Percentiles rank a stretch among this genome's conserved stretches.
Conservation (phyloP, 306 rosid genomes). For the Corylus avellana region DNA sequence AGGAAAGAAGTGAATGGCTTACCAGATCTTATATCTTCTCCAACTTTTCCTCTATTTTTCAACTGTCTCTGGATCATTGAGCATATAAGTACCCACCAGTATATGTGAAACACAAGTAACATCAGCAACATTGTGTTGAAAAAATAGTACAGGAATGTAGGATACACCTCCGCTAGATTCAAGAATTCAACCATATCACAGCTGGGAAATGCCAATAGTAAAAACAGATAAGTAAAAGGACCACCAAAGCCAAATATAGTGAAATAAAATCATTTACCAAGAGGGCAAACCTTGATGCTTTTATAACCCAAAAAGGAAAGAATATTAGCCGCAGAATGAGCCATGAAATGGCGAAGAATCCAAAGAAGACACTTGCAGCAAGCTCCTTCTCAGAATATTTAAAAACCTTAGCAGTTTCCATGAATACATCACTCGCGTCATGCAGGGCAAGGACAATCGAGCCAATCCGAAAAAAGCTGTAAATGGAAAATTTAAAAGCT, state of each 20-base stretch:
- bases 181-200: constrained; percentile 46
- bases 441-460: constrained; percentile 83
- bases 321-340: constrained; percentile 72
- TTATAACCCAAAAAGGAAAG: constrained; percentile 90
- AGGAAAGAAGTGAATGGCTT: constrained; percentile 27
- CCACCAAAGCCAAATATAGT: constrained; percentile 26
- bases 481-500: constrained; percentile 28
- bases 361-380: constrained; percentile 83
- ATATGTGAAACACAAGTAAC: constrained; percentile 91
- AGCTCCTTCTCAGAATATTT: constrained; percentile 90
- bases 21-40: constrained; percentile 99
- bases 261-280: constrained; percentile 31
- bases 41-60: constrained; percentile 89
- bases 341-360: constrained; percentile 85
- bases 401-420: constrained; percentile 98
- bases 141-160: constrained; percentile 57
- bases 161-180: constrained; percentile 44
- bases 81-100: constrained; percentile 97
- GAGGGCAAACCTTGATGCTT: constrained; percentile 74
- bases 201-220: constrained; percentile 58
- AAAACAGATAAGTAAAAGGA: constrained; percentile 30
- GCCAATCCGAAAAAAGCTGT: constrained; percentile 90
- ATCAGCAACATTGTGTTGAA: constrained; percentile 80
- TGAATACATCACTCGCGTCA: constrained; percentile 91
- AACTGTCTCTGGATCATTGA: constrained; percentile 80